Evolutionary conservation across 2,329 filamentous ascomycete species (phyloP).

Genomic region (Bipolaris victoriae): DNA sequence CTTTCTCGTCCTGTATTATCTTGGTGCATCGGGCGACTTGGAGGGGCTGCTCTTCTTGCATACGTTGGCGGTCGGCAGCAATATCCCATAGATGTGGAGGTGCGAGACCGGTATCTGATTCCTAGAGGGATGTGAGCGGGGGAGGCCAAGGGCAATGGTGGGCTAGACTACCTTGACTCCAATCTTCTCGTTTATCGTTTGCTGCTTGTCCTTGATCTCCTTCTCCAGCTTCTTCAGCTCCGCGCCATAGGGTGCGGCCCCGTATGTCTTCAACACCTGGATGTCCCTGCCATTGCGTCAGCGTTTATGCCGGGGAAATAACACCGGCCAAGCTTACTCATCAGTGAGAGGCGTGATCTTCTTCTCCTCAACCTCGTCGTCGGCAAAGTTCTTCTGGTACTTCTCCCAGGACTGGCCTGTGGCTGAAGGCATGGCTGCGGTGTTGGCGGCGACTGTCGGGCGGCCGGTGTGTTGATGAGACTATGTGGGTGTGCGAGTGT

Average conservation of each 20-base stretch:
- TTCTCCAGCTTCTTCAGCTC: conserved; percentile 97
- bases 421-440: conserved; percentile 80
- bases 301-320: conserved; percentile 14
- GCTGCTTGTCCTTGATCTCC: conserved; percentile 98
- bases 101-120: conserved; percentile 97
- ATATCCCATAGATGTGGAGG: conserved; percentile 99
- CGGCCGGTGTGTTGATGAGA: conserved; percentile 6
- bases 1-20: conserved; percentile 97
- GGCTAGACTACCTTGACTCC: conserved; percentile 52
- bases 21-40: conserved; percentile 98
- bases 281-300: conserved; percentile 75
- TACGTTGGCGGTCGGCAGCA: conserved; percentile 95
- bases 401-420: conserved; percentile 97
- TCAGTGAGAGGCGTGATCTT: conserved; percentile 97
- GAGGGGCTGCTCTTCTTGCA: conserved; percentile 96
- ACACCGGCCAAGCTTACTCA: conserved; percentile 68
- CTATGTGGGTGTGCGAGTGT: background rate
- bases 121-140: conserved; percentile 58
- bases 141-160: background rate
- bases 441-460: conserved; percentile 18
- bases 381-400: conserved; percentile 95
- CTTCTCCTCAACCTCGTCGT: conserved; percentile 98
- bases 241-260: conserved; percentile 91
- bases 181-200: conserved; percentile 98
- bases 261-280: conserved; percentile 98